Base-by-base conservation (phyloP, 1,139 yeast genomes). In the Schizosaccharomyces versatilis region DNA sequence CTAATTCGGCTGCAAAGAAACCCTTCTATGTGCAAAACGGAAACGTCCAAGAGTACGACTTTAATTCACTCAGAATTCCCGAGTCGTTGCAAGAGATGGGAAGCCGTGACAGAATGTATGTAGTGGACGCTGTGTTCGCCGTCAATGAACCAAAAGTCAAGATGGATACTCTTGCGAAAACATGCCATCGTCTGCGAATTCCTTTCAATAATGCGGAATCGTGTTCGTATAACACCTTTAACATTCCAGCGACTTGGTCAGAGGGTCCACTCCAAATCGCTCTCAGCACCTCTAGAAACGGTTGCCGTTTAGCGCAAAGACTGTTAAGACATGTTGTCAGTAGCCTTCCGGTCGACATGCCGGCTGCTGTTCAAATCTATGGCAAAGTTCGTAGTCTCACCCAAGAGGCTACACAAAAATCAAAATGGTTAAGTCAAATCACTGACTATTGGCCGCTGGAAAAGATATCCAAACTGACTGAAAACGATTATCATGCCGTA, bases 371-470 rank as follows among this genome's bases (percentile, higher is more conserved):
- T 6, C 54, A 41, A 15, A 55, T 55, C 24, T 44, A 57, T 15
- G 58, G 60, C 7, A 39, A 72, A 24, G 77, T 84, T 1, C 82
- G 94, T 62, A 54, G 54, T 12, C 61, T 60, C 52, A 61, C 62
- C n/a, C 76, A 77, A 61, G 72, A 73, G 62, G 32, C 2, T 24
- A 77, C 75, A 58, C 80, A 78, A 63, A 70, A 94, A 60, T 73
- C 84, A 47, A 73, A 94, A 61, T 90, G 95, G 94, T 70, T 88
- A 56, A 77, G 88, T 1, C 97, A 88, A 64, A 77, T 88, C 53
- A 93, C 88, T 54, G 97, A 88, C 64, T 88, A 88, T 65, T 88
- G 79, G 64, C 98, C 98, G 2, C 70, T 88, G 54, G 68, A 71
- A 6, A 73, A 77, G 61, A 71, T 88, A 44, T 80, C 80, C 1